A percentile compares a stretch with the other conserved stretches of the same genome.
Evolutionary conservation across 176 grass and related monocot genomes (phyloP).

Genomic region (Urochloa ruziziensis): DNA sequence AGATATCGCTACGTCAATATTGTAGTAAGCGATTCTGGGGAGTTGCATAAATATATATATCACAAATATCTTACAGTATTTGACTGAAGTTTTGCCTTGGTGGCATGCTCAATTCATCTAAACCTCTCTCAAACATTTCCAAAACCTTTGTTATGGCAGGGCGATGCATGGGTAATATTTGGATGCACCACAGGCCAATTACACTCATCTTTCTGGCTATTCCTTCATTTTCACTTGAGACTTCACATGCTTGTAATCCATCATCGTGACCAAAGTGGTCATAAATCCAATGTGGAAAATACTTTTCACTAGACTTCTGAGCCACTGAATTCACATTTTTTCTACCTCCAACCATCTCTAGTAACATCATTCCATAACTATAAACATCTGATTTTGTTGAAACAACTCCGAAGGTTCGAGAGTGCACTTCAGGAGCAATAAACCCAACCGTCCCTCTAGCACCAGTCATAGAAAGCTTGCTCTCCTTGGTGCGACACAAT

Average conservation of each 20-base stretch:
- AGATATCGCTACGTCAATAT: not conserved
- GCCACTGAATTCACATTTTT: constrained; percentile 18
- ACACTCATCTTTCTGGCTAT: constrained; percentile 19
- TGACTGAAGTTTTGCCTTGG: constrained; percentile 11
- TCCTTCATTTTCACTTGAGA: constrained; percentile 13
- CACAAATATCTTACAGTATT: not conserved
- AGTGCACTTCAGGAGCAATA: no score
- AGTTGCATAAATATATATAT: not conserved
- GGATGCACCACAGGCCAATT: no score
- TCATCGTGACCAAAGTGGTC: constrained; percentile 33
- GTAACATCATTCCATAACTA: constrained; percentile 63
- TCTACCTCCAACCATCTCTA: constrained; percentile 56
- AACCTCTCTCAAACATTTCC: constrained; percentile 62
- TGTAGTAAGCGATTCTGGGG: not conserved
- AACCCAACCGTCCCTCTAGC: no score
- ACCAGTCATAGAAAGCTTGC: no score
- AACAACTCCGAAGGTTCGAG: no score
- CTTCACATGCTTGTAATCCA: constrained; percentile 11
- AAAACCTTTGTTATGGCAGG: constrained; percentile 59
- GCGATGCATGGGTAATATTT: no score
- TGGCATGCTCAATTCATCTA: constrained; percentile 38
- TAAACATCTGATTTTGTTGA: no score
- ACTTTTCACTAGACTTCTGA: constrained; percentile 25
- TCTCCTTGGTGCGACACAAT: no score
- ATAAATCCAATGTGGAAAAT: constrained; percentile 61